Evolutionary conservation across 345 rosid species (phyloP).

Genomic region (Ailanthus altissimus): DNA sequence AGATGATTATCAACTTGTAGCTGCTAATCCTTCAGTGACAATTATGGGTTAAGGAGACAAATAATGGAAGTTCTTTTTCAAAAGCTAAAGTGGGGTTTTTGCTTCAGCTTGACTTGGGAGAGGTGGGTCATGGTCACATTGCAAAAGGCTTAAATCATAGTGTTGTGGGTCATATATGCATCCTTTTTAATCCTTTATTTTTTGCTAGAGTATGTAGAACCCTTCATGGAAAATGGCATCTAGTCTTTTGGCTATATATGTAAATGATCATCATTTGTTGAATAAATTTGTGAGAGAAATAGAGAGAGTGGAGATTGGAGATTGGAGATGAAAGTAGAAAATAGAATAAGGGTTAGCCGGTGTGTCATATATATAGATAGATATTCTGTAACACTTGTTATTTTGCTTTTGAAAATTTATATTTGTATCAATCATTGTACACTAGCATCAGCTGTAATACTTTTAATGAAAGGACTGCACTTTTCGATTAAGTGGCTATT

Average conservation of each 20-base stretch:
- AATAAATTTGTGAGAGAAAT: slow-evolving; percentile 21
- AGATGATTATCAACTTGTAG: slow-evolving; percentile 31
- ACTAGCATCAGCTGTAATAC: slow-evolving; percentile 16
- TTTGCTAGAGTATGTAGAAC: slow-evolving; percentile 12
- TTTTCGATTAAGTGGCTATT: slow-evolving; percentile 16
- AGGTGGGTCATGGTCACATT: slow-evolving; percentile 16
- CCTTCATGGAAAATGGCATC: background rate
- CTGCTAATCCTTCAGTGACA: slow-evolving; percentile 33
- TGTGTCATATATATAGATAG: slow-evolving; percentile 9
- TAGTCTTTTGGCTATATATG: slow-evolving; percentile 21
- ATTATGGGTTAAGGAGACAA: slow-evolving; percentile 34
- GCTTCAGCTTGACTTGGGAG: slow-evolving; percentile 15
- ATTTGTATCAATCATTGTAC: slow-evolving; percentile 22
- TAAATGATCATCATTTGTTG: slow-evolving; percentile 35
- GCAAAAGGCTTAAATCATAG: background rate
- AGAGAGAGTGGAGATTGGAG: slow-evolving; percentile 15
- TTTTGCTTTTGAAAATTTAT: slow-evolving; percentile 16
- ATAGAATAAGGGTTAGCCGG: slow-evolving; percentile 18
- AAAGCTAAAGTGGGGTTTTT: slow-evolving; percentile 11
- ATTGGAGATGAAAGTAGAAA: no score
- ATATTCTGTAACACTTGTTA: background rate
- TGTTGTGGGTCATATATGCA: slow-evolving; percentile 9
- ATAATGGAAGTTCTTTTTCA: background rate
- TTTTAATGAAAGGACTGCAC: slow-evolving; percentile 3
- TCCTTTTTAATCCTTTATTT: slow-evolving; percentile 20